These are phyloP conservation scores for Brassica hybrid DNA, from an alignment of 441 rosid species.

Conservation along the genomic window DNA sequence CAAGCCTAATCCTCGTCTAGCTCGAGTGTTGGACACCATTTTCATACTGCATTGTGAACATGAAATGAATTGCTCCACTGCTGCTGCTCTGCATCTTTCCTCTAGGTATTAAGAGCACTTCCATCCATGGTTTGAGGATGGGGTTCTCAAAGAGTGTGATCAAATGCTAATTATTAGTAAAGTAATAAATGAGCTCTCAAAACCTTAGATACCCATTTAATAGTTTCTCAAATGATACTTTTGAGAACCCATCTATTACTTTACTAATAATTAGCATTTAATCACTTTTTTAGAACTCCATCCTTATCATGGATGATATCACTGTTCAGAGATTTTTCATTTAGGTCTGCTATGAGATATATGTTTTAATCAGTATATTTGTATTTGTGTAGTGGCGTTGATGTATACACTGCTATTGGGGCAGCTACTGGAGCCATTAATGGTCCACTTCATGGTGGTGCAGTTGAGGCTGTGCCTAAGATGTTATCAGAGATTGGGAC, in stretches of 20 bases:
- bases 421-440: conserved; percentile 72
- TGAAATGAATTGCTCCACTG: conserved; percentile 97
- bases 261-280: not conserved
- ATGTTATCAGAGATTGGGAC: conserved; percentile 88
- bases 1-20: conserved; percentile 86
- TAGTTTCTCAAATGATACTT: not conserved
- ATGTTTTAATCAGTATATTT: conserved; percentile 4
- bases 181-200: not conserved
- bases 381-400: conserved; percentile 76
- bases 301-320: conserved; percentile 29
- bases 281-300: not conserved
- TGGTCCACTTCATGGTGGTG: conserved; percentile 93
- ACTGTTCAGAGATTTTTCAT: conserved; percentile 13
- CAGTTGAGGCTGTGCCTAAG: conserved; percentile 52
- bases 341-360: conserved; percentile 1
- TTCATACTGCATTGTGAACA: conserved; percentile 98
- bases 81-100: conserved; percentile 99
- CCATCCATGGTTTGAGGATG: not conserved
- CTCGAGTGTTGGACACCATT: conserved; percentile 85
- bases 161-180: not conserved
- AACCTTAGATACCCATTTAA: not conserved
- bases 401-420: conserved; percentile 63
- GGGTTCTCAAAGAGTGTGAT: not conserved
- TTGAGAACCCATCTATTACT: not conserved
- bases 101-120: conserved; percentile 62